Percentiles rank a stretch among this genome's conserved stretches.
These are phyloP conservation scores for Boletus tylopilopsis DNA, from an alignment of 768 basidiomycete genomes.

Conservation along the genomic window DNA sequence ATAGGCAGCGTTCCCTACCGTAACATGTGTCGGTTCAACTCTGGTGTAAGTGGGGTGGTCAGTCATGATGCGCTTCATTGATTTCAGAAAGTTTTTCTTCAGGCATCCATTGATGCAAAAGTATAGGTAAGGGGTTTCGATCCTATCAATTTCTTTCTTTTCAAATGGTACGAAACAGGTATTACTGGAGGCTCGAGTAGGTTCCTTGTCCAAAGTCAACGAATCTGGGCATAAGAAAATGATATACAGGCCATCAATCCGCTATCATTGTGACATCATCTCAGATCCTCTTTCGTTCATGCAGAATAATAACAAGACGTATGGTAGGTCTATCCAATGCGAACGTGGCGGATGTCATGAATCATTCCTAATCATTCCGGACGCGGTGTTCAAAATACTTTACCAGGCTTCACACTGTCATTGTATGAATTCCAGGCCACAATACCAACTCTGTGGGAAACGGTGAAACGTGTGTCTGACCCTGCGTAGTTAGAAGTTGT, in stretches of 20 bases:
- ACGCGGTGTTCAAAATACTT: neutral
- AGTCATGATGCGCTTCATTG: neutral
- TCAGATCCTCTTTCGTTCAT: slow-evolving; percentile 54
- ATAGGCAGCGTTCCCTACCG: slow-evolving; percentile 40
- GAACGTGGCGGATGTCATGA: neutral
- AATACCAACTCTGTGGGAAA: slow-evolving; percentile 60
- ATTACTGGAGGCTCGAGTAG: slow-evolving; percentile 31
- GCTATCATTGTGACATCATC: slow-evolving; percentile 51
- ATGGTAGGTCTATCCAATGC: slow-evolving; percentile 33
- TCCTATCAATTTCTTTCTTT: neutral
- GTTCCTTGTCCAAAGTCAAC: slow-evolving; percentile 32
- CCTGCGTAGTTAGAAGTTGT: no score
- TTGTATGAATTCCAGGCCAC: slow-evolving; percentile 61
- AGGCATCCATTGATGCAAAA: slow-evolving; percentile 26
- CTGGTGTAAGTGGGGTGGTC: slow-evolving; percentile 43
- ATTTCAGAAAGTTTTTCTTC: slow-evolving; percentile 47
- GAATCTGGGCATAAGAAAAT: slow-evolving; percentile 20
- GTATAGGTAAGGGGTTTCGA: slow-evolving; percentile 24
- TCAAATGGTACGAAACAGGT: slow-evolving; percentile 10
- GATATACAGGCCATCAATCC: slow-evolving; percentile 42
- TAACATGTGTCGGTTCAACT: slow-evolving; percentile 78
- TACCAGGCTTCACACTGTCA: slow-evolving; percentile 56
- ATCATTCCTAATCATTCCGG: no score
- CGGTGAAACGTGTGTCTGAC: slow-evolving; percentile 49
- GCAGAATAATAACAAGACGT: slow-evolving; percentile 51